phyloP scores from a whole-genome alignment of 108 stramenopile genomes.

The Skeletonema potamos region DNA sequence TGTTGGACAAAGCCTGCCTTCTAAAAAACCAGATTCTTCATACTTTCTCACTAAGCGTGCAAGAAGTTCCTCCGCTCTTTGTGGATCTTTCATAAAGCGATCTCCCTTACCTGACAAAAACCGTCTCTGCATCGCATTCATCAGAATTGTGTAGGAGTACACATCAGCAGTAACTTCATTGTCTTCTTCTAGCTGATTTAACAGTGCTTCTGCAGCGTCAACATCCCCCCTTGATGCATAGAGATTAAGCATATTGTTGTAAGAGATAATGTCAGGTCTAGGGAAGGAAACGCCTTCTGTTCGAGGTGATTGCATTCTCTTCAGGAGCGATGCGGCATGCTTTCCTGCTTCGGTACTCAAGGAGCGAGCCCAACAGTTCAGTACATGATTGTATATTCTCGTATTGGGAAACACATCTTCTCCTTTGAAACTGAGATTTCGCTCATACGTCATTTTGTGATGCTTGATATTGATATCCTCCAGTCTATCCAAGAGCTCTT shows the following conservation, averaged over 20 bases:
- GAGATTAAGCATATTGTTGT: conserved; percentile 51
- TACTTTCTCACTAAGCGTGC: conserved; percentile 16
- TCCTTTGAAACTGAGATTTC: not conserved
- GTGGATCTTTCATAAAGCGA: conserved; percentile 29
- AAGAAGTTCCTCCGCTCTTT: conserved; percentile 33
- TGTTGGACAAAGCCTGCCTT: conserved; percentile 22
- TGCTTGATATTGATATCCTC: conserved; percentile 8
- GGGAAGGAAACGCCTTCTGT: conserved; percentile 6
- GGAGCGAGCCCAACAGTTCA: conserved; percentile 38
- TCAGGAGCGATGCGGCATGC: conserved; percentile 11
- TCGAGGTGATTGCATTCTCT: conserved; percentile 13
- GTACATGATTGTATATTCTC: conserved; percentile 32
- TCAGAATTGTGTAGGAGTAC: conserved; percentile 39
- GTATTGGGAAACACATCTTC: conserved; percentile 20
- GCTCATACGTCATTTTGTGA: not conserved
- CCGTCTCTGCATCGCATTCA: conserved; percentile 41
- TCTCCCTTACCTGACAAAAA: conserved; percentile 15
- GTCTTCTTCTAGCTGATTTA: conserved; percentile 20
- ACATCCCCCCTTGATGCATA: conserved; percentile 50
- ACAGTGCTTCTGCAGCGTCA: conserved; percentile 27
- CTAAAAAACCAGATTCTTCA: conserved; percentile 17
- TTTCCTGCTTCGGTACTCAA: conserved; percentile 17
- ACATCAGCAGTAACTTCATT: conserved; percentile 15
- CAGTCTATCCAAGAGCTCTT: conserved; percentile 17
- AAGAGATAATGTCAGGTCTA: conserved; percentile 33